Base-by-base conservation (phyloP, 2,329 filamentous ascomycete genomes). In the Aureobasidium sp. region DNA sequence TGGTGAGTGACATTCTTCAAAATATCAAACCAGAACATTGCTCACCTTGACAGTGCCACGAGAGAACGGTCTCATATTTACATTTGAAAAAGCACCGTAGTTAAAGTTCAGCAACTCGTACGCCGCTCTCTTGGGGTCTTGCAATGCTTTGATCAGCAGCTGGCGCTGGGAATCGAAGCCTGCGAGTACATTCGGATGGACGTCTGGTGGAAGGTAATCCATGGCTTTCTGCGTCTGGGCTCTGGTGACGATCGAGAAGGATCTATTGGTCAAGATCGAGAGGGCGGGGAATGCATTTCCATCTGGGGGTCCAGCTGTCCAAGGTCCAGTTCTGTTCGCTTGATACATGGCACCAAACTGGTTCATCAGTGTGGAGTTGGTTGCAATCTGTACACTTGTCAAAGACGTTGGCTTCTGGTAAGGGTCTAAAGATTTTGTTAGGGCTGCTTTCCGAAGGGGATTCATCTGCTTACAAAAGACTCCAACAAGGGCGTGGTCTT, bases 401-500 rank as follows among this genome's bases (percentile, higher is more conserved):
- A 52, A 39, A 20, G 52, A 62, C 29, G 53, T 58, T 17, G 42
- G 27, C 11, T 45, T 62, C 11, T 42, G 34, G 11, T 62, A 62
- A 7, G 61, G 61, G 29, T 62, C 61, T 62, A 20, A 6, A 4
- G 2, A 39, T 5, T 7, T 31, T 29, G 20, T 61, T 20, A 60
- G 48, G n/a, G 20, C 12, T 25, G 29, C 37, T 39, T 27, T 7
- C 1, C 3, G 12, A 44, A 14, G 1, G 5, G 29, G 25, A n/a
- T 20, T n/a, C 1, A 15, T 22, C 17, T n/a, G 20, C 61, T 47
- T 25, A 65, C 64, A 65, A 12, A 44, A 63, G n/a, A 63, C 44
- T 14, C 64, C 62, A n/a, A 65, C 42, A 5, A 63, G 66, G 17
- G 65, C 64, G 45, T 86, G 84, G 67, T 89, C 85, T 62, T 85